These are phyloP conservation scores for Backusella psychrophila DNA, from an alignment of 192 early-diverging fungal genomes.

Conservation along the genomic window DNA sequence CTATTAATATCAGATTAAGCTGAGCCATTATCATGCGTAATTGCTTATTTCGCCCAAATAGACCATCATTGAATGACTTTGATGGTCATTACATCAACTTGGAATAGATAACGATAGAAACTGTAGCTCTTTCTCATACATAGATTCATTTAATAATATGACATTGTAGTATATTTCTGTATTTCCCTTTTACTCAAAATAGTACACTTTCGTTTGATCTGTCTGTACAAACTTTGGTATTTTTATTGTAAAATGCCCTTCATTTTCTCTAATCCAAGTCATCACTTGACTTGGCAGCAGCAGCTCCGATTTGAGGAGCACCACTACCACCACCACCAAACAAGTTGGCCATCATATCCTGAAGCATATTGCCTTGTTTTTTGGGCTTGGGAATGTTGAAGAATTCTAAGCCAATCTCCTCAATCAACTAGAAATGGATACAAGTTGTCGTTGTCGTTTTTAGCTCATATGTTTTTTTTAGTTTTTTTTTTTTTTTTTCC, in stretches of 20 bases:
- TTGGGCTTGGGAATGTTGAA: slow-evolving; percentile 46
- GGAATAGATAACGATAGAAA: too few relatives aligned
- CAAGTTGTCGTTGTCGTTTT: not conserved
- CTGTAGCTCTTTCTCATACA: too few relatives aligned
- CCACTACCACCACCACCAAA: slow-evolving; percentile 33
- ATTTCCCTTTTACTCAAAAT: not conserved
- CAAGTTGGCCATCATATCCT: slow-evolving; percentile 52
- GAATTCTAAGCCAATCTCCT: slow-evolving; percentile 47
- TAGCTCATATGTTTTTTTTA: not conserved
- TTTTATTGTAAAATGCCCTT: not conserved
- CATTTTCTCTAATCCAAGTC: not conserved
- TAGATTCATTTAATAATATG: not conserved
- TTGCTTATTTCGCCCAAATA: too few relatives aligned
- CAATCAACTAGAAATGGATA: slow-evolving; percentile 32
- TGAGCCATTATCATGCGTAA: too few relatives aligned
- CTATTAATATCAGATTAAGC: too few relatives aligned
- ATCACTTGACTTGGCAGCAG: not conserved
- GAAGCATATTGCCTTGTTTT: slow-evolving; percentile 46
- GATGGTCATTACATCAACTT: too few relatives aligned
- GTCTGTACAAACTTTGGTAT: not conserved
- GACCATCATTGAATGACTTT: too few relatives aligned
- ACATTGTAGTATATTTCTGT: not conserved
- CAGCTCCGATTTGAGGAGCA: not conserved
- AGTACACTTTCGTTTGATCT: not conserved
- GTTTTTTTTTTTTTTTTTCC: not conserved